Evolutionary conservation across 2,329 filamentous ascomycete genomes (phyloP).

Genomic region (Colletotrichum tamarilloi): DNA sequence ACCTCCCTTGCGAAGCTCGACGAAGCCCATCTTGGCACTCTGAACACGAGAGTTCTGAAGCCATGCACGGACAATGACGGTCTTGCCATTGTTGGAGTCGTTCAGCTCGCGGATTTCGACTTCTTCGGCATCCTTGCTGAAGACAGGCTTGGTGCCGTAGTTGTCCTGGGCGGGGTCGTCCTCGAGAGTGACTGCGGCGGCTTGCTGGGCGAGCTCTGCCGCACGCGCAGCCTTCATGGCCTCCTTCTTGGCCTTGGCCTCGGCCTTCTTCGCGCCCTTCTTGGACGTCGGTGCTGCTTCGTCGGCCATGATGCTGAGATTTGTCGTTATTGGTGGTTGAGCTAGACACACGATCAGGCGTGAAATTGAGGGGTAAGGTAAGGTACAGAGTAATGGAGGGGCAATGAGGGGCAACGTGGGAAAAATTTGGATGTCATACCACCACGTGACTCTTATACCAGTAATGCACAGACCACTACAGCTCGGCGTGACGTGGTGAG

Average conservation of each 20-base stretch:
- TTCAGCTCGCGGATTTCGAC: slow-evolving; percentile 72
- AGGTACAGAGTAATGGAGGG: not conserved
- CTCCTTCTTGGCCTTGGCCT: slow-evolving; percentile 89
- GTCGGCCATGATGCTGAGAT: not conserved
- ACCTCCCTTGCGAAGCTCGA: slow-evolving; percentile 82
- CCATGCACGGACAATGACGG: slow-evolving; percentile 81
- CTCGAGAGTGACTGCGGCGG: not conserved
- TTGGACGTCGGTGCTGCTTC: slow-evolving; percentile 64
- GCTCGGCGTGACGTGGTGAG: not conserved
- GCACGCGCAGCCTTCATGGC: slow-evolving; percentile 61
- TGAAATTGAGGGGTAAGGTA: not conserved
- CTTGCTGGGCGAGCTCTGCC: slow-evolving; percentile 65
- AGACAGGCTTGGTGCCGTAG: slow-evolving; percentile 67
- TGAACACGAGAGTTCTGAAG: slow-evolving; percentile 90
- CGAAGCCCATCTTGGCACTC: slow-evolving; percentile 89
- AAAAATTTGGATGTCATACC: not conserved
- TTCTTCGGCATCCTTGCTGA: slow-evolving; percentile 61
- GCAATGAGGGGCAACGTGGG: not conserved
- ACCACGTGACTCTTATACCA: not conserved
- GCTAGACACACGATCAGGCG: not conserved
- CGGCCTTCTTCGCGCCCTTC: slow-evolving; percentile 88
- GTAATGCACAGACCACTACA: not conserved
- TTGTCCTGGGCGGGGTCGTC: slow-evolving; percentile 23
- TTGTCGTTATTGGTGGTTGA: not conserved
- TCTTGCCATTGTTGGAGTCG: slow-evolving; percentile 74